phyloP scores from a whole-genome alignment of 345 rosid species.

The Eucalyptus pauciflora region DNA sequence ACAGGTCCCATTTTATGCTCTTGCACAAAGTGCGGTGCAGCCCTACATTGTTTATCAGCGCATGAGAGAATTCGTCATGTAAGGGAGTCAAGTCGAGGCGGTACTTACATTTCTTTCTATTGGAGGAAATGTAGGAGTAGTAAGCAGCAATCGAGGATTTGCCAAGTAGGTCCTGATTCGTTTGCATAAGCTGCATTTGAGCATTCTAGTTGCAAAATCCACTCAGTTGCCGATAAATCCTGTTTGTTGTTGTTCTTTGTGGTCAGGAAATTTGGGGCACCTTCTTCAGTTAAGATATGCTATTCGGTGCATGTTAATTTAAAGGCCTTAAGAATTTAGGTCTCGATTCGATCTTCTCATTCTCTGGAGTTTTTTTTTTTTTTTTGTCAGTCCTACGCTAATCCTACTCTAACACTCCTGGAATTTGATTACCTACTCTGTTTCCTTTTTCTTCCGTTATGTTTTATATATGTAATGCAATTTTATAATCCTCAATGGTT shows the following conservation, averaged over 20 bases:
- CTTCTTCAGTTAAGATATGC: not conserved
- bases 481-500: not conserved
- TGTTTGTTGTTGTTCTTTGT: not conserved
- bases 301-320: accelerated
- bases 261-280: not conserved
- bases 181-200: not conserved
- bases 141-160: not conserved
- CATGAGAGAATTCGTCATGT: not conserved
- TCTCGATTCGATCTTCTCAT: not conserved
- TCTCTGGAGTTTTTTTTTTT: not conserved
- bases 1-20: not conserved
- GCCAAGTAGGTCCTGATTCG: not conserved
- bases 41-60: not conserved
- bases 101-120: not conserved
- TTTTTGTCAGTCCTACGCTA: no score
- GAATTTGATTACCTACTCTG: not conserved
- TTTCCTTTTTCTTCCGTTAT: not conserved
- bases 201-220: not conserved
- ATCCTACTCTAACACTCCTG: no score
- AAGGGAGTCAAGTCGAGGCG: not conserved
- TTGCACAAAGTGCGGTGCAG: not conserved
- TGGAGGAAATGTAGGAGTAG: not conserved
- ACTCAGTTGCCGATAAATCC: not conserved
- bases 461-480: not conserved
- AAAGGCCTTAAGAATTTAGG: not conserved